These are phyloP conservation scores for Fusarium sp. DNA, from an alignment of 2,329 filamentous ascomycete species.

Conservation along the genomic window DNA sequence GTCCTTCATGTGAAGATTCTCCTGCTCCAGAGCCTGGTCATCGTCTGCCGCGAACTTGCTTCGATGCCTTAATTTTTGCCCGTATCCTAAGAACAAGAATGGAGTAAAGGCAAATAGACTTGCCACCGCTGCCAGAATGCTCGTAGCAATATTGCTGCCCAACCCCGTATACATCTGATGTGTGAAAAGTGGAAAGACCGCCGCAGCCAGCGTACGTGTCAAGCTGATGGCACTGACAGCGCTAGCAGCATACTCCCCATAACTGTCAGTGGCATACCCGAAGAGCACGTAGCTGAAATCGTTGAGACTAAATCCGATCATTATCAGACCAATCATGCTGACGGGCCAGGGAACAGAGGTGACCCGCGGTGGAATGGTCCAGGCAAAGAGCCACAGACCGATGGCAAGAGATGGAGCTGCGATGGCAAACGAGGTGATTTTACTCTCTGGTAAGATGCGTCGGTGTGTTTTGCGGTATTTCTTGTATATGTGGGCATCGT, in stretches of 20 bases:
- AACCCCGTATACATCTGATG: constrained; percentile 23
- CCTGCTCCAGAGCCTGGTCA: not conserved
- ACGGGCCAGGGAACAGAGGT: constrained; percentile 14
- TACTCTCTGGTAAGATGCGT: constrained; percentile 11
- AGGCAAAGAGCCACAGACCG: constrained; percentile 19
- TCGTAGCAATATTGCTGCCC: constrained; percentile 16
- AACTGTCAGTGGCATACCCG: constrained; percentile 14
- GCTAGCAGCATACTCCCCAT: constrained; percentile 16
- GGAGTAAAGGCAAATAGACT: constrained; percentile 17
- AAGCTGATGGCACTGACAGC: constrained; percentile 19
- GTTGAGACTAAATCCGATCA: constrained; percentile 18
- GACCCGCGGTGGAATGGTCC: constrained; percentile 18
- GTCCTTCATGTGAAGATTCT: constrained; percentile 14
- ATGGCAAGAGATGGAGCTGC: constrained; percentile 14
- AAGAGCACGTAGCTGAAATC: constrained; percentile 25
- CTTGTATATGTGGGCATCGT: constrained; percentile 16
- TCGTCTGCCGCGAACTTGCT: constrained; percentile 19
- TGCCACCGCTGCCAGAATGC: constrained; percentile 11
- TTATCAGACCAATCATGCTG: constrained; percentile 19
- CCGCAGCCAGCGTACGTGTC: constrained; percentile 8
- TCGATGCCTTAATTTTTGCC: constrained; percentile 6
- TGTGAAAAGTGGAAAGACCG: not conserved
- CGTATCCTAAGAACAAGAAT: constrained; percentile 6
- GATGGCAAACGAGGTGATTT: constrained; percentile 4
- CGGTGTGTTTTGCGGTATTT: constrained; percentile 12